Evolutionary conservation across 1,139 yeast genomes (phyloP).

Genomic region (Saccharomyces hybrid): DNA sequence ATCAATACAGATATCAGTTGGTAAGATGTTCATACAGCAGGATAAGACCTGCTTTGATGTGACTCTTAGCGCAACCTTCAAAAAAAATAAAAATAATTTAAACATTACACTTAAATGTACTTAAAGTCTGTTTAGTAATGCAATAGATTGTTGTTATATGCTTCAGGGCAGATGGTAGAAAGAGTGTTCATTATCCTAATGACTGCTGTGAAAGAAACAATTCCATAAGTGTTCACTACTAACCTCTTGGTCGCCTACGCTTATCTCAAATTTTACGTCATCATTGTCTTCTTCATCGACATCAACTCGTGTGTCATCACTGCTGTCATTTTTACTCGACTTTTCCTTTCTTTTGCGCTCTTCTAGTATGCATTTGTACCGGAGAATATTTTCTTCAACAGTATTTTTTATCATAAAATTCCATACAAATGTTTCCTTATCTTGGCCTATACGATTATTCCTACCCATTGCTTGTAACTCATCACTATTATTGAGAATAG

Average conservation of each 20-base stretch:
- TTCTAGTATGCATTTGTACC: conserved; percentile 30
- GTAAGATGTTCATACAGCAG: too few relatives aligned
- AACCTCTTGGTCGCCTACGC: conserved; percentile 24
- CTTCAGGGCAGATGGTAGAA: too few relatives aligned
- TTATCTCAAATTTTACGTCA: conserved; percentile 17
- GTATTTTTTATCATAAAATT: conserved; percentile 77
- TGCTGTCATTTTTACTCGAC: neutral
- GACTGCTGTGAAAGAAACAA: conserved; percentile 21
- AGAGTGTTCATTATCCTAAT: neutral
- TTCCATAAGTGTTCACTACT: conserved; percentile 26
- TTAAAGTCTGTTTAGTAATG: too few relatives aligned
- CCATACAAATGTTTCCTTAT: conserved; percentile 76
- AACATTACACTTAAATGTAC: too few relatives aligned
- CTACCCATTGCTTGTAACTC: conserved; percentile 87
- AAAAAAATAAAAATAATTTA: too few relatives aligned
- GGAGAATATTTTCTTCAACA: conserved; percentile 79
- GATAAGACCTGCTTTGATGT: too few relatives aligned
- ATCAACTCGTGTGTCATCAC: neutral
- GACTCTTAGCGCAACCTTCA: too few relatives aligned
- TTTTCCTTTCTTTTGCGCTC: conserved; percentile 9
- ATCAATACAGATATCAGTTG: too few relatives aligned
- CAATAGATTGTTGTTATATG: too few relatives aligned
- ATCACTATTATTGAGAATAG: conserved; percentile 77
- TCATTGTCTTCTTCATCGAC: conserved; percentile 7
- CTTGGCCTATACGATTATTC: conserved; percentile 88